Evolutionary conservation across 2,329 filamentous ascomycete species (phyloP).

Genomic region (Claviceps spartinae): DNA sequence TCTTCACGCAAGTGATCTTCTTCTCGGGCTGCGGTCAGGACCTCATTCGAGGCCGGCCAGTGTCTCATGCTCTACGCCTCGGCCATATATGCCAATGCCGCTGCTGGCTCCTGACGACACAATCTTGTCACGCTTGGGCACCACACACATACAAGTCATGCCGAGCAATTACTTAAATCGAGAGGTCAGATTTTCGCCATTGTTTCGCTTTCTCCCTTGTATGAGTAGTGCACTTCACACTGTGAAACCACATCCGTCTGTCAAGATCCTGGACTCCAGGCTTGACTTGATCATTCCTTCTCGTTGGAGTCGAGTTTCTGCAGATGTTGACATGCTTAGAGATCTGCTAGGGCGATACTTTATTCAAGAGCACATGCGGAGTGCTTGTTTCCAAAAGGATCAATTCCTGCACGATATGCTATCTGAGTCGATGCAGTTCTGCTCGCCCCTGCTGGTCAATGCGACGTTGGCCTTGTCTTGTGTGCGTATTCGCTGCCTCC

Average conservation of each 20-base stretch:
- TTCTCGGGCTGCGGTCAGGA: not conserved
- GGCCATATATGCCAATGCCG: not conserved
- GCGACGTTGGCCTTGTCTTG: slow-evolving; percentile 1
- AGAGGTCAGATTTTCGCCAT: not conserved
- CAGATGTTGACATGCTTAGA: not conserved
- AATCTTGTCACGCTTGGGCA: not conserved
- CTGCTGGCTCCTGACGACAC: not conserved
- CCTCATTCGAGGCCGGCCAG: not conserved
- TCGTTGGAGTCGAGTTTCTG: not conserved
- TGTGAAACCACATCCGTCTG: not conserved
- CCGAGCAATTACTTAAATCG: not conserved
- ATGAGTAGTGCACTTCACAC: not conserved
- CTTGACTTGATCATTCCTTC: not conserved
- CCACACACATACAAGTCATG: not conserved
- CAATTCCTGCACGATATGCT: not conserved
- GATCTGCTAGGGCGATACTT: not conserved
- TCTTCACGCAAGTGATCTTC: not conserved
- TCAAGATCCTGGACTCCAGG: not conserved
- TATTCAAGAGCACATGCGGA: not conserved
- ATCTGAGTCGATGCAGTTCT: not conserved
- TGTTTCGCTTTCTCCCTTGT: not conserved
- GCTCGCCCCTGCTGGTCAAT: slow-evolving; percentile 1
- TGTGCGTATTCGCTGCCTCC: slow-evolving; percentile 8
- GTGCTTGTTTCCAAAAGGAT: not conserved
- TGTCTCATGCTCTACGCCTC: not conserved